Evolutionary conservation across 2,329 filamentous ascomycete genomes (phyloP), one percentile per base, ranked within the genome.

Genomic region (Pyricularia sp.): DNA sequence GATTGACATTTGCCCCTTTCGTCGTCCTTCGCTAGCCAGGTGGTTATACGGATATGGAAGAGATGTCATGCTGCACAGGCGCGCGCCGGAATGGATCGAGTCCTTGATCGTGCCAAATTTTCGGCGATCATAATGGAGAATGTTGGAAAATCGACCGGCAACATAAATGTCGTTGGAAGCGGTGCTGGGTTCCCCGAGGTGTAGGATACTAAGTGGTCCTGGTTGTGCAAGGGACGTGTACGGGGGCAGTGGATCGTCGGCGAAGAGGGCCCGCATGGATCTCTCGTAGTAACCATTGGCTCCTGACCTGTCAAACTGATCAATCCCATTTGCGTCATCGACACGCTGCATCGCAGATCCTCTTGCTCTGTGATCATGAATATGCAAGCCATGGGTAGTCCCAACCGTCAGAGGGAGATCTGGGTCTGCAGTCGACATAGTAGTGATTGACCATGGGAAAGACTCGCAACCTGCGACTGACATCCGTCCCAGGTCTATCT

Each of bases 71-170:
- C 89, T 89, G 68, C 91, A 92, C 12, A 97, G 84, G 6, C 90
- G 84, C 0, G 92, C 92, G 2, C 94, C 94, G 0, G 93, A 97
- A 78, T 97, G 89, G 11, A 97, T 89, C 0, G 92, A 92, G 6
- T 88, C 90, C 70, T 88, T 86, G 9, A 97, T 85, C 20, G 86
- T 86, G 0, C 93, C 92, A 74, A 97, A 96, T 78, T 87, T 92
- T 64, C 94, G 90, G 3, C 93, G 87, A 76, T 97, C 93, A 79
- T 97, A 98, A 75, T 93, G 90, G 3, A 97, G 82, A 69, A 97
- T 92, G 74, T 89, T 94, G 4, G 93, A 91, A 76, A 97, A 97
- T 20, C 94, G 88, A 0, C 94, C 94, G 4, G 91, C 92, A 50
- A 97, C 88, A 80, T 94, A 94, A 59, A 98, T 95, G 33, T 95